Evolutionary conservation across 129 eudicot species (phyloP), one percentile per base, ranked within the genome.

Genomic region (Tagetes erecta): DNA sequence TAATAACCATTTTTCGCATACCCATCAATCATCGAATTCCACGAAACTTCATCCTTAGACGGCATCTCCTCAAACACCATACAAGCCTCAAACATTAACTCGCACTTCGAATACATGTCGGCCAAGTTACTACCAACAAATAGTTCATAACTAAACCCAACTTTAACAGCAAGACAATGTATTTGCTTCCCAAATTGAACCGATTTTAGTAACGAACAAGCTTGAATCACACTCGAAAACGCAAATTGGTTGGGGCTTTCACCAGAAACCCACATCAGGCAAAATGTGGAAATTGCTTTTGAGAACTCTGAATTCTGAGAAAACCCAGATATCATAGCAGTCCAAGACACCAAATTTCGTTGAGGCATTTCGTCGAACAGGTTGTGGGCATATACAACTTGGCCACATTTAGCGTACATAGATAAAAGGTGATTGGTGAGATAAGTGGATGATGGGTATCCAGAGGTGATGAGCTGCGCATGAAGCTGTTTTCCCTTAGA

Each of bases 61-160:
- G 74, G 84, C 89, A 85, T 85, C 73, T 82, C 86, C 68, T 85
- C 86, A 68, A 85, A 85, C 13, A 85, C 84, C 82, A 65, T 82
- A 71, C 89, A 82, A 49, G 89, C 84, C 11, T 85, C 82, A 46
- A 71, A 42, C 50, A 85, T 79, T 6, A 38, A 78, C 68, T 82
- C 84, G 4, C 84, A 75, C 53, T 85, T 85, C 0, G 89, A 81
- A 72, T 85, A 81, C 86, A 85, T 78, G 70, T 85, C 89, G 10
- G 89, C 89, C 49, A 85, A 81, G 40, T 78, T 85, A 75, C 89
- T 81, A 58, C 89, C 89, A 31, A 85, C 89, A 81, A 78, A 85
- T 40, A 85, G 51, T 51, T 85, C 89, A 65, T 72, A 34, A 72
- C 84, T 75, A 44, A 85, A 66, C 62, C 84, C 83, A 45, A 44